These are phyloP conservation scores for Prunus mume DNA, from an alignment of 306 rosid genomes.

Conservation along the genomic window DNA sequence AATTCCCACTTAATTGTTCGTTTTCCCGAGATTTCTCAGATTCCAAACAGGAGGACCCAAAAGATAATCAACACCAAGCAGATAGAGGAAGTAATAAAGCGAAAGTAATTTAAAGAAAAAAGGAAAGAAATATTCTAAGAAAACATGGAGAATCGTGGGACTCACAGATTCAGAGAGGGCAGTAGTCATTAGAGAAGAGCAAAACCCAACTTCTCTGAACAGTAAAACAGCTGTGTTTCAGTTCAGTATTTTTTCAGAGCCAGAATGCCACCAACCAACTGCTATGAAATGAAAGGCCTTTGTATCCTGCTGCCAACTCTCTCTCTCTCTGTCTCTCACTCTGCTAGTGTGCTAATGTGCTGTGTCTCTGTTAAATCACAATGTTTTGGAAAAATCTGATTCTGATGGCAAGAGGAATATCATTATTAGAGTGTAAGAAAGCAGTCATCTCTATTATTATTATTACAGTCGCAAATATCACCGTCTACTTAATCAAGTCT, in stretches of 20 bases:
- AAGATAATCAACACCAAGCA: not conserved
- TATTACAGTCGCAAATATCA: not conserved
- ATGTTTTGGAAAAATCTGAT: not conserved
- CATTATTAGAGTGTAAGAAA: not conserved
- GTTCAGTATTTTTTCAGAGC: not conserved
- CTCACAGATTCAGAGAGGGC: constrained; percentile 36
- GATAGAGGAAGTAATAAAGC: not conserved
- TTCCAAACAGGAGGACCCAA: constrained; percentile 14
- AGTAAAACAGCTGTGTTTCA: not conserved
- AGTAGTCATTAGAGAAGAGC: constrained; percentile 31
- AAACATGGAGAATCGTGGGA: constrained; percentile 5
- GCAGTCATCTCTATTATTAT: not conserved
- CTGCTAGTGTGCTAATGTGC: no score
- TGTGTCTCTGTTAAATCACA: not conserved
- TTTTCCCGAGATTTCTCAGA: constrained; percentile 15
- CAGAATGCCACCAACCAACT: not conserved
- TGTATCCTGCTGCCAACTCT: not conserved
- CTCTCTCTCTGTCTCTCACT: no score
- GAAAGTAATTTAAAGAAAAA: not conserved
- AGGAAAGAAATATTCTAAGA: not conserved
- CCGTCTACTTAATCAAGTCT: constrained; percentile 3
- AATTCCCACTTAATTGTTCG: not conserved
- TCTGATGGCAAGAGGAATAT: constrained; percentile 2
- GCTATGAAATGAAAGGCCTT: not conserved
- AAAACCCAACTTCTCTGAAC: constrained; percentile 14